phyloP scores from a whole-genome alignment of 192 early-diverging fungal species.

The Hyaloraphidium curvatum region DNA sequence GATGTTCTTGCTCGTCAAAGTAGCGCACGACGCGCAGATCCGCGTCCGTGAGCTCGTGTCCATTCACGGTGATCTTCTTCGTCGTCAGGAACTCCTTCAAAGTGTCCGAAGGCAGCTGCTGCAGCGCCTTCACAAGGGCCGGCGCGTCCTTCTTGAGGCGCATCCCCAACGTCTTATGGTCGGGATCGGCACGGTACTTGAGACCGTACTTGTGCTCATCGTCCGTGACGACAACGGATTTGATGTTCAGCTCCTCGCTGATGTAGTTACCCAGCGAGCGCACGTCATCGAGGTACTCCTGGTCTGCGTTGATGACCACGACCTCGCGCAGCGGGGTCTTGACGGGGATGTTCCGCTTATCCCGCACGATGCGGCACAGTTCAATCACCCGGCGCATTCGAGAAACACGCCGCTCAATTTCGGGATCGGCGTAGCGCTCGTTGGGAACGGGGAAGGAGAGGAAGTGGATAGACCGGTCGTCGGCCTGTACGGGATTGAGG shows the following conservation, averaged over 20 bases:
- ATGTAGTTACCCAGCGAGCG: conserved; percentile 70
- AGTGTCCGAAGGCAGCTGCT: conserved; percentile 46
- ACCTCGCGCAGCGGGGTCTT: conserved; percentile 89
- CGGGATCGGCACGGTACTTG: conserved; percentile 80
- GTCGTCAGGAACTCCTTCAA: conserved; percentile 54
- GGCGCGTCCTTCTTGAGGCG: conserved; percentile 77
- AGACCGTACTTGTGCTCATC: conserved; percentile 85
- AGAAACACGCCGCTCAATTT: conserved; percentile 82
- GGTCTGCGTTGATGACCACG: conserved; percentile 72
- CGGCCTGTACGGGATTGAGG: conserved; percentile 15
- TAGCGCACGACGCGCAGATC: conserved; percentile 67
- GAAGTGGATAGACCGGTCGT: conserved; percentile 85
- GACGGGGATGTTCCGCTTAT: conserved; percentile 75
- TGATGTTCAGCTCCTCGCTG: conserved; percentile 80
- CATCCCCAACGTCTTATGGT: conserved; percentile 68
- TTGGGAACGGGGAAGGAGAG: conserved; percentile 81
- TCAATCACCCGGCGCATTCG: conserved; percentile 97
- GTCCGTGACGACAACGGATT: conserved; percentile 63
- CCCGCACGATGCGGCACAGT: conserved; percentile 74
- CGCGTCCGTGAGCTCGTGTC: conserved; percentile 54
- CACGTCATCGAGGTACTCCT: conserved; percentile 76
- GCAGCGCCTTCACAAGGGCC: conserved; percentile 71
- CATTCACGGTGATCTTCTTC: conserved; percentile 50
- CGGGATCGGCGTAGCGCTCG: conserved; percentile 86
- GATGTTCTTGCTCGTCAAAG: conserved; percentile 58